Percentiles rank a stretch among this genome's conserved stretches.
These are phyloP conservation scores for Syncephalastrum racemosum DNA, from an alignment of 371 early-diverging fungal species.

Conservation along the genomic window DNA sequence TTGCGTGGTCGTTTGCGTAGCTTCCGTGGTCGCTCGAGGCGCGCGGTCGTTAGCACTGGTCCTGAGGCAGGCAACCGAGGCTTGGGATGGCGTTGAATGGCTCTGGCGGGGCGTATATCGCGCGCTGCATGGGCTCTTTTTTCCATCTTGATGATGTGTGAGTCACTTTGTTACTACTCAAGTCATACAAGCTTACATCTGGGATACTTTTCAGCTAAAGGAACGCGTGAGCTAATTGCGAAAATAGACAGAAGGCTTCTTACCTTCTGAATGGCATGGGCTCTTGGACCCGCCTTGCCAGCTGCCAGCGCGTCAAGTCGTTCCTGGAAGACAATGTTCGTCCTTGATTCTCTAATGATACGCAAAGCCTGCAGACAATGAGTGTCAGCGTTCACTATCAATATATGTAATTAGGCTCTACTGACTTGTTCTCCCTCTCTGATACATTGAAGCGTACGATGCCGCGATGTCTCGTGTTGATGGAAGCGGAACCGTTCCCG, in stretches of 20 bases:
- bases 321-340: constrained; percentile 11
- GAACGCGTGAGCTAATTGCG: neutral
- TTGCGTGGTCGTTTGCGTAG: neutral
- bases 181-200: constrained; percentile 15
- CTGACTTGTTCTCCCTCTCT: constrained; percentile 21
- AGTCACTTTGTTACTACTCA: neutral
- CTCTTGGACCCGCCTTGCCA: constrained; percentile 20
- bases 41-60: too few relatives aligned
- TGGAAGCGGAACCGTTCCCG: constrained; percentile 31
- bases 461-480: constrained; percentile 22
- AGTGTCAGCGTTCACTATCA: neutral
- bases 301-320: constrained; percentile 15
- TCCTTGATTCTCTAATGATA: constrained; percentile 13
- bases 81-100: too few relatives aligned
- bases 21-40: too few relatives aligned
- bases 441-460: constrained; percentile 11
- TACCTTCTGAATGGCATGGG: constrained; percentile 21
- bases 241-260: neutral
- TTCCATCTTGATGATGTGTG: neutral
- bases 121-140: neutral
- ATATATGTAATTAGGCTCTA: neutral
- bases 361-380: constrained; percentile 10
- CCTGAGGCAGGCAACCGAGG: too few relatives aligned
- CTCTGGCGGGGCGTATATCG: too few relatives aligned
- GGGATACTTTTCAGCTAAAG: constrained; percentile 16